Conservation (phyloP, 2,329 filamentous ascomycete species). For the Furcasterigmium furcatum region DNA sequence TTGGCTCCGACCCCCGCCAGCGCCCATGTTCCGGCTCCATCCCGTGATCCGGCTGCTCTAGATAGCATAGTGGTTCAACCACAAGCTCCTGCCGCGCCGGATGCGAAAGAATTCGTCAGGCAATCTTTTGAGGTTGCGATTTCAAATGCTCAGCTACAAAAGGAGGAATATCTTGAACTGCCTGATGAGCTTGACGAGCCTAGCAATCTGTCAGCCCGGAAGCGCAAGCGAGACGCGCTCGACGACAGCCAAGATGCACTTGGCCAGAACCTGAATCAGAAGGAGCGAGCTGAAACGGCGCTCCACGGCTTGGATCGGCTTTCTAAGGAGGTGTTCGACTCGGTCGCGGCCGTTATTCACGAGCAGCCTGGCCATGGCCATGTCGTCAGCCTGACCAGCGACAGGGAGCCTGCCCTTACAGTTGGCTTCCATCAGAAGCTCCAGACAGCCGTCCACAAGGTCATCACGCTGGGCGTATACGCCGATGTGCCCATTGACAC, state of each 20-base stretch:
- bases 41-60: constrained; percentile 1
- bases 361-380: constrained; percentile 53
- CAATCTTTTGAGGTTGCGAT: too few species aligned
- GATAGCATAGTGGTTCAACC: neutral
- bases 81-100: neutral
- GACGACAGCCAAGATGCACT: constrained; percentile 45
- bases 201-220: constrained; percentile 46
- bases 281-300: constrained; percentile 74
- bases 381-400: constrained; percentile 49
- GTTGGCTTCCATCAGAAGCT: constrained; percentile 65
- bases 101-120: neutral
- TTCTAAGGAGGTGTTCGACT: constrained; percentile 70
- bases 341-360: constrained; percentile 66
- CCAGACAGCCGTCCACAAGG: constrained; percentile 70
- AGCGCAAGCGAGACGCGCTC: constrained; percentile 46
- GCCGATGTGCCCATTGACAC: constrained; percentile 71
- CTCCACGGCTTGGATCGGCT: constrained; percentile 68
- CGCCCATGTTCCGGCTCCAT: neutral
- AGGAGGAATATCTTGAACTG: constrained; percentile 49
- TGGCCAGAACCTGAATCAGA: constrained; percentile 69
- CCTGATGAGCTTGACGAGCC: constrained; percentile 44
- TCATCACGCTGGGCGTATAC: constrained; percentile 67
- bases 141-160: constrained; percentile 35
- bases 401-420: constrained; percentile 64
- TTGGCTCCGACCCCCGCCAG: constrained; percentile 1